Base-by-base conservation (phyloP, 2,329 filamentous ascomycete genomes). In the Colletotrichum shisoi region DNA sequence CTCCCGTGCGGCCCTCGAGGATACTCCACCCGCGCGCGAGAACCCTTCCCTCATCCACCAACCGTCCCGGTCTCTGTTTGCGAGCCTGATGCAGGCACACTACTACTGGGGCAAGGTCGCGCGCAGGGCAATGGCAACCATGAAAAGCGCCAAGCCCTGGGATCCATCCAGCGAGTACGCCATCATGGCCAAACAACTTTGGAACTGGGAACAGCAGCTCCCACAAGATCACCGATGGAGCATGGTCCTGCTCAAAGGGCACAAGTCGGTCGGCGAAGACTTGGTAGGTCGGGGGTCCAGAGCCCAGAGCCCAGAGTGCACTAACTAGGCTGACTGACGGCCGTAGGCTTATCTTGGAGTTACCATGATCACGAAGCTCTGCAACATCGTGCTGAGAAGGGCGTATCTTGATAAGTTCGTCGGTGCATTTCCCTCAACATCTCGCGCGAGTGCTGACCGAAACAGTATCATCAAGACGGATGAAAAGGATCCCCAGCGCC, bases 361-460 rank as follows among this genome's bases (percentile, higher is more conserved):
- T 5, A 85, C 84, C 4, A 85, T 85, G 77, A 81, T 84, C 61
- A 80, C 83, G 2, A 80, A 84, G 3, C 79, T 87, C 5, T 86
- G 84, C 72, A 85, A 87, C 64, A 86, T 87, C 61, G 81, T 87
- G 15, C 74, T 86, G 24, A 80, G 85, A 19, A 83, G 83, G 61
- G 80, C 83, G n/a, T 86, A 86, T 71, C 71, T 86, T 49, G 76
- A 79, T 53, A 81, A 85, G 83, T 85, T 75, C 57, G 80, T 70
- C 24, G 24, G 11, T 15, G 17, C 21, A n/a, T 6, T 9, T 19
- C 6, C 12, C 21, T 17, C n/a, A 27, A 9, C 5, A 7, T 1
- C 8, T 8, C 1, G 15, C 11, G 9, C 53, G 42, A 11, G 11
- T 9, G 13, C 46, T 48, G 8, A 59, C 57, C n/a, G 5, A 45